Percentiles rank a stretch among this genome's conserved stretches.
These are phyloP conservation scores for Fusarium sublunatum DNA, from an alignment of 2,329 filamentous ascomycete species.

Conservation along the genomic window DNA sequence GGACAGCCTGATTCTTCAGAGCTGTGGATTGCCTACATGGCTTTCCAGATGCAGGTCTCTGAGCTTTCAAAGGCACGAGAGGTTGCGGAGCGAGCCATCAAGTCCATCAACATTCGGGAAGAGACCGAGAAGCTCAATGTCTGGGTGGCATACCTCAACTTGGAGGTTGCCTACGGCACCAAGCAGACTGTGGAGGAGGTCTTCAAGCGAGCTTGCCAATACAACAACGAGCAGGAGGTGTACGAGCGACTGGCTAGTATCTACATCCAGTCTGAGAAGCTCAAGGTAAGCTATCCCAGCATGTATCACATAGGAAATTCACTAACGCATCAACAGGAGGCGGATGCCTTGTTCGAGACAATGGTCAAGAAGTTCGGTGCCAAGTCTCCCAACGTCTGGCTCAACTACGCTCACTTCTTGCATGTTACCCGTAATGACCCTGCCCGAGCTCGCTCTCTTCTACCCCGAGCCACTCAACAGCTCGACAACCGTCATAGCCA, in stretches of 20 bases:
- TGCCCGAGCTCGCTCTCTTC: conserved; percentile 79
- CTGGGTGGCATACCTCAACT: conserved; percentile 93
- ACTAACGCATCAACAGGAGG: conserved; percentile 71
- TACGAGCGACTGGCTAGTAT: conserved; percentile 92
- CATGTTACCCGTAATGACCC: conserved; percentile 77
- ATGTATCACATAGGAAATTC: background rate
- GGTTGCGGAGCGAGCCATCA: conserved; percentile 88
- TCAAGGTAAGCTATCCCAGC: conserved; percentile 70
- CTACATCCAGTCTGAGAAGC: conserved; percentile 91
- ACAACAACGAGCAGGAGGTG: conserved; percentile 91
- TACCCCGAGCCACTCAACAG: conserved; percentile 86
- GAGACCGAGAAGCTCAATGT: conserved; percentile 94
- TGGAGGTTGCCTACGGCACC: conserved; percentile 90
- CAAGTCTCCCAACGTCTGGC: conserved; percentile 82
- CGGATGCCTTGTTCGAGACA: conserved; percentile 85
- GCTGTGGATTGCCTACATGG: conserved; percentile 98
- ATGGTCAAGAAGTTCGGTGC: conserved; percentile 92
- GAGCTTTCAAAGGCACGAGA: conserved; percentile 89
- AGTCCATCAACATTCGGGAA: conserved; percentile 90
- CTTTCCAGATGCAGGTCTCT: conserved; percentile 93
- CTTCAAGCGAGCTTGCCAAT: conserved; percentile 92
- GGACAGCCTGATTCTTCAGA: conserved; percentile 93
- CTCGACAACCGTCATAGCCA: conserved; percentile 74
- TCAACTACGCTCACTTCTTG: conserved; percentile 95
- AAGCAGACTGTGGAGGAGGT: conserved; percentile 85